Base-by-base conservation (phyloP, 805 yeast genomes). In the Candida sphagnicola region DNA sequence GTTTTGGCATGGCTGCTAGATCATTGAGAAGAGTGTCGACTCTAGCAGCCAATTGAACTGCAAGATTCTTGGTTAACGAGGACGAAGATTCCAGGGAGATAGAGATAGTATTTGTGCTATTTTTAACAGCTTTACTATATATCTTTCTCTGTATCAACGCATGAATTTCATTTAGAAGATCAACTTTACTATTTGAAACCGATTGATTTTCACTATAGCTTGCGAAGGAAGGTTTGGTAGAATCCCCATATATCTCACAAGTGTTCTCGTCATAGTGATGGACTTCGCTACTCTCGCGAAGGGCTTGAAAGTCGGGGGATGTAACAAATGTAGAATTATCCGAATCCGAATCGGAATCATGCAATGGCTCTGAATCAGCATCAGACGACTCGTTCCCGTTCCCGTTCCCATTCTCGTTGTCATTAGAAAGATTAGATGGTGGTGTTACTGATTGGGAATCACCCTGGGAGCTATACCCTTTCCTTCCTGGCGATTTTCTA, bases 111-210 rank as follows among this genome's bases (percentile, higher is more conserved):
- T 37, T 18, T 2, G 30, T 15, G 8, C 28, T 31, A 15, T 34
- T 16, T 17, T 31, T 38, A 13, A 17, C 18, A 10, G 21, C 18
- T 26, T 40, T 39, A 3, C 23, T 28, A 4, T 34, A 34, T 5
- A 43, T 36, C 11, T 26, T 19, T 11, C 44, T 35, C 18, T 45
- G 36, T 2, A 48, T 23, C 5, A 43, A 33, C 2, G 48, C 43
- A 28, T 44, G 44, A 40, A 48, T 40, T 31, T 48, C 49, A 5
- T 37, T 28, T 28, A 32, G 28, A 4, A 48, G 29, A 21, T 38
- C 38, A 4, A 43, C 39, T 31, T 35, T 36, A 17, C 30, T 35
- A 18, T 44, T 40, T 12, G 37, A 18, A 5, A 31, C 34, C 16
- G 24, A 4, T 14, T 31, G 16, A 12, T 10, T n/a, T 10, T 18